A percentile compares a stretch with the other conserved stretches of the same genome.
Evolutionary conservation across 1,284 basidiomycete species (phyloP).

Genomic region (Porodaedalea pini): DNA sequence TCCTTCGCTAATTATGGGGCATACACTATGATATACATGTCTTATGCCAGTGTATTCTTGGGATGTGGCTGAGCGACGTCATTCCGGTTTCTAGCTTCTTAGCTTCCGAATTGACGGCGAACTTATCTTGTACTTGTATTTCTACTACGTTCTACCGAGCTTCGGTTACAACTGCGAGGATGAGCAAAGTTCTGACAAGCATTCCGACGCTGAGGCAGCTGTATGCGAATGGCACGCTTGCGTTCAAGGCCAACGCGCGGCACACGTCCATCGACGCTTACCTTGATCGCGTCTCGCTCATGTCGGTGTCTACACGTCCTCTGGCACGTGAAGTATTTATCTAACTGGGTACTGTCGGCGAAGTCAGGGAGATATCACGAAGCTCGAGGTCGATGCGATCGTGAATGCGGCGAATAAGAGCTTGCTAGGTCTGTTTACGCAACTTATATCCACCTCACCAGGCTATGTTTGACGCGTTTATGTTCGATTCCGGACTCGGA

Average conservation of each 20-base stretch:
- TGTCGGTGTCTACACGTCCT: conserved; percentile 41
- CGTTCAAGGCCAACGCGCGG: conserved; percentile 33
- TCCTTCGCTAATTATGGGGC: background rate
- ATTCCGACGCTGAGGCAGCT: conserved; percentile 52
- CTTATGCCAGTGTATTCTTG: too few relatives aligned
- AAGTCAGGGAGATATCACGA: conserved; percentile 79
- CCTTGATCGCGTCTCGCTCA: conserved; percentile 56
- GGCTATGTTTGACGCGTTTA: background rate
- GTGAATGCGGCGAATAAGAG: conserved; percentile 86
- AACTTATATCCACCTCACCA: conserved; percentile 9
- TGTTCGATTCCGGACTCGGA: background rate
- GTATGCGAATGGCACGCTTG: conserved; percentile 35
- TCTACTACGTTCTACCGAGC: background rate
- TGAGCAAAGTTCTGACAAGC: conserved; percentile 31
- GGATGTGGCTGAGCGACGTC: background rate
- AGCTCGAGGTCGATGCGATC: conserved; percentile 69
- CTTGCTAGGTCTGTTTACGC: conserved; percentile 55
- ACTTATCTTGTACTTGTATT: background rate
- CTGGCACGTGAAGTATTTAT: background rate
- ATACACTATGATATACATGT: too few relatives aligned
- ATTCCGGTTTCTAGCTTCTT: background rate
- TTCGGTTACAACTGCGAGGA: background rate
- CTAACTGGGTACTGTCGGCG: background rate
- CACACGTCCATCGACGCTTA: conserved; percentile 37
- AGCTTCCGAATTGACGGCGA: background rate